phyloP scores from a whole-genome alignment of 1,284 basidiomycete genomes.

The Ustilago xerochloae region DNA sequence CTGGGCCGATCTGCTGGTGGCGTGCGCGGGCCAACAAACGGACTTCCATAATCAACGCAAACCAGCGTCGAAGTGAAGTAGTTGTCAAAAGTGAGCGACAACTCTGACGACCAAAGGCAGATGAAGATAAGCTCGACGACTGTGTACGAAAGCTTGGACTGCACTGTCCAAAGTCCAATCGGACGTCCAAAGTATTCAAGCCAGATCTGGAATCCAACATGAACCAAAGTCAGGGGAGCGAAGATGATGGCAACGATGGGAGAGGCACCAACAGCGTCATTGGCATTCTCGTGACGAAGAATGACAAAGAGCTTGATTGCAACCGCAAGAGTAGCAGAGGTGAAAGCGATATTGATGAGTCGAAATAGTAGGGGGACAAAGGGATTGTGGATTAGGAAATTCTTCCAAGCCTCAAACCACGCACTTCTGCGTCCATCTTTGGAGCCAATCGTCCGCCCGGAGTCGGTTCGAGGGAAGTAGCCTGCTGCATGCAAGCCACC shows the following conservation, averaged over 20 bases:
- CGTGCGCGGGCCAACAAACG: slow-evolving; percentile 74
- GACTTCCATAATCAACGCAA: slow-evolving; percentile 70
- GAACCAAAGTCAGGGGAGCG: slow-evolving; percentile 82
- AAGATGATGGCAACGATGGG: slow-evolving; percentile 88
- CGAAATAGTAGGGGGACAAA: slow-evolving; percentile 77
- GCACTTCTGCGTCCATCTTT: slow-evolving; percentile 11
- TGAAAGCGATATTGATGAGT: slow-evolving; percentile 84
- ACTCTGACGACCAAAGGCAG: slow-evolving; percentile 88
- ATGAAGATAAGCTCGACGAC: slow-evolving; percentile 78
- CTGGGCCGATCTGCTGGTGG: slow-evolving; percentile 49
- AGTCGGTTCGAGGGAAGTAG: slow-evolving; percentile 55
- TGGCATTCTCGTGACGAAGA: slow-evolving; percentile 73
- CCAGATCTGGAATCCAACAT: slow-evolving; percentile 75
- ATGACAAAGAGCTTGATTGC: slow-evolving; percentile 78
- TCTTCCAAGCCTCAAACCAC: slow-evolving; percentile 54
- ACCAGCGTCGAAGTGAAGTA: slow-evolving; percentile 86
- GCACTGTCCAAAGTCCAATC: slow-evolving; percentile 81
- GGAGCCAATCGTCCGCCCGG: slow-evolving; percentile 32
- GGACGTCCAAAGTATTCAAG: slow-evolving; percentile 88
- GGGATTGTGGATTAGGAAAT: slow-evolving; percentile 67
- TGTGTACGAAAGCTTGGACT: slow-evolving; percentile 63
- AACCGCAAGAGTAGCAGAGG: slow-evolving; percentile 80
- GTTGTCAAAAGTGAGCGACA: slow-evolving; percentile 88
- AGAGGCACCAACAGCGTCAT: slow-evolving; percentile 80
- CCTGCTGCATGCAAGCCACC: slow-evolving; percentile 40